phyloP scores from a whole-genome alignment of 305 asterid genomes.

The Plantago lanceolata region DNA sequence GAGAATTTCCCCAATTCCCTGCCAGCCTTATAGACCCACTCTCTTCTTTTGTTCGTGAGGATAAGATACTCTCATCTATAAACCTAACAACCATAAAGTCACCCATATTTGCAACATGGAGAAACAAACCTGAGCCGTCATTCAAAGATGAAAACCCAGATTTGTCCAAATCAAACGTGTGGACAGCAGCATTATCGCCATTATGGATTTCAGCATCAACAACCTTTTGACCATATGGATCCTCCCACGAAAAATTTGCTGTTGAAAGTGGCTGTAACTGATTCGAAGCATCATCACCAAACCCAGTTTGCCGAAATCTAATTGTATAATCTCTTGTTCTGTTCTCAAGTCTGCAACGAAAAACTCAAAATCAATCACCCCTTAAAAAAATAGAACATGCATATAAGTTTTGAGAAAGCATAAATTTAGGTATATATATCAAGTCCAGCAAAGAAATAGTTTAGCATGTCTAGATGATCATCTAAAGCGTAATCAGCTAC shows the following conservation, averaged over 20 bases:
- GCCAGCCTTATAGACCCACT: slow-evolving; percentile 34
- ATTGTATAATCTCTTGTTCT: slow-evolving; percentile 52
- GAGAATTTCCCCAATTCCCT: slow-evolving; percentile 51
- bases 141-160: slow-evolving; percentile 52
- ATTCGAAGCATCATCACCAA: slow-evolving; percentile 77
- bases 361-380: slow-evolving; percentile 24
- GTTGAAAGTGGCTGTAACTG: slow-evolving; percentile 70
- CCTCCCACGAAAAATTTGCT: slow-evolving; percentile 72
- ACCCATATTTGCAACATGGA: slow-evolving; percentile 62
- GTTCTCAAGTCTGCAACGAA: slow-evolving; percentile 72
- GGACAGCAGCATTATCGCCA: slow-evolving; percentile 35
- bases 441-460: background rate
- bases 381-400: slow-evolving; percentile 17
- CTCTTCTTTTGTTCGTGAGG: slow-evolving; percentile 41
- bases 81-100: slow-evolving; percentile 75
- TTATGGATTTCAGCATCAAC: slow-evolving; percentile 53
- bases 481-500: no score
- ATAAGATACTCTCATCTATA: slow-evolving; percentile 35
- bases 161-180: slow-evolving; percentile 56
- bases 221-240: slow-evolving; percentile 76
- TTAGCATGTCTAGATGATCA: no score
- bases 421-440: background rate
- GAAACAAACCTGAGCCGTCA: slow-evolving; percentile 49
- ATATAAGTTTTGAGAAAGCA: slow-evolving; percentile 5
- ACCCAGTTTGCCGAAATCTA: slow-evolving; percentile 80